Evolutionary conservation across 352 stramenopile genomes (phyloP).

Genomic region (Phytophthora nicotianae): DNA sequence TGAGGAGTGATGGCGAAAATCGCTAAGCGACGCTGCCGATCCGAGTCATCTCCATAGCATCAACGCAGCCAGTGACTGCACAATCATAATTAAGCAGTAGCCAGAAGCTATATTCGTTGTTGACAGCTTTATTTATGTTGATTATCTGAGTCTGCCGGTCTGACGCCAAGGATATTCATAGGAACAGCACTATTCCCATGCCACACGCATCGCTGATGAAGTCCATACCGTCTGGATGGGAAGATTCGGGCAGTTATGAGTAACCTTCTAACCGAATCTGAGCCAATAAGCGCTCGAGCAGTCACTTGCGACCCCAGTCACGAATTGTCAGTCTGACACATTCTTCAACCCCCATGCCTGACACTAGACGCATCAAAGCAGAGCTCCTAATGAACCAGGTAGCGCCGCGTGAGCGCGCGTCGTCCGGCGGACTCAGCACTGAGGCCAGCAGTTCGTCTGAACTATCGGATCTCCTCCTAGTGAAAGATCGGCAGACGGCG

Average conservation of each 20-base stretch:
- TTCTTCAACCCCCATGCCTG: slow-evolving; percentile 9
- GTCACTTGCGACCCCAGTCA: slow-evolving; percentile 26
- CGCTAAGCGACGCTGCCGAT: too few relatives aligned
- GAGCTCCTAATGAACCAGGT: slow-evolving; percentile 20
- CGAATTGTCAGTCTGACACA: slow-evolving; percentile 11
- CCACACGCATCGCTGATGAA: slow-evolving; percentile 7
- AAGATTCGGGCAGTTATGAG: slow-evolving; percentile 10
- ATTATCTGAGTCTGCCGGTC: not conserved
- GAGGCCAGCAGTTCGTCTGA: slow-evolving; percentile 29
- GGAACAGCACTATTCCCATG: not conserved
- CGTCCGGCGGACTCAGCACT: slow-evolving; percentile 10
- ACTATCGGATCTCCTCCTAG: slow-evolving; percentile 23
- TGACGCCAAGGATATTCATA: not conserved
- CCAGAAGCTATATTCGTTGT: too few relatives aligned
- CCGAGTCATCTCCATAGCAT: too few relatives aligned
- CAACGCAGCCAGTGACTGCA: too few relatives aligned
- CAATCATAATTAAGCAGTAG: too few relatives aligned
- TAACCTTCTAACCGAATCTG: slow-evolving; percentile 29
- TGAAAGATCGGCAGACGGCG: slow-evolving; percentile 21
- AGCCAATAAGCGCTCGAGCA: slow-evolving; percentile 20
- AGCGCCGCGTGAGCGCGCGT: slow-evolving; percentile 21
- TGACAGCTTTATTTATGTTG: too few relatives aligned
- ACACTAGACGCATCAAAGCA: slow-evolving; percentile 12
- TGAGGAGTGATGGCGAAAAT: not conserved
- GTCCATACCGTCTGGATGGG: slow-evolving; percentile 2